Percentiles rank a stretch among this genome's conserved stretches.
Conservation (phyloP, 371 early-diverging fungal genomes). For the Capillidium rhysosporum region DNA sequence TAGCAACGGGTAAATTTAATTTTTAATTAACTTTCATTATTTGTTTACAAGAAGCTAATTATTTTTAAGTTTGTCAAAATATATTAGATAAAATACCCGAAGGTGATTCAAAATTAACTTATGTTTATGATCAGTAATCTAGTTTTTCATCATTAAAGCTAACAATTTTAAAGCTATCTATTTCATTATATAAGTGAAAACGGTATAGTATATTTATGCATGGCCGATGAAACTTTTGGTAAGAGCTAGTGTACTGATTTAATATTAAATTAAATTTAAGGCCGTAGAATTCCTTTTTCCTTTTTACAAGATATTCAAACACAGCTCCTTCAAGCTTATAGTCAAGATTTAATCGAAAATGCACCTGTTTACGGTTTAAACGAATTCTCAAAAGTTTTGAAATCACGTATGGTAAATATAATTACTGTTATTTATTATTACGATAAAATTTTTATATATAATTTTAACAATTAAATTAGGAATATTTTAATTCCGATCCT, state of each 20-base stretch:
- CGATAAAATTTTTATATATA: neutral
- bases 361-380: slow-evolving; percentile 59
- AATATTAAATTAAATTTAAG: slow-evolving; percentile 6
- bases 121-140: slow-evolving; percentile 64
- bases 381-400: slow-evolving; percentile 60
- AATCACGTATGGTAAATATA: slow-evolving; percentile 47
- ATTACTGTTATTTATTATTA: neutral
- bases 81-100: slow-evolving; percentile 80
- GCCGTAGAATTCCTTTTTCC: slow-evolving; percentile 72
- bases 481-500: slow-evolving; percentile 51
- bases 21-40: neutral
- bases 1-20: slow-evolving; percentile 15
- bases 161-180: slow-evolving; percentile 27
- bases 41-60: neutral
- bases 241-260: neutral
- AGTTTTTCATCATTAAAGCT: neutral
- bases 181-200: slow-evolving; percentile 75
- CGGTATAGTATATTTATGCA: slow-evolving; percentile 67
- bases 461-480: slow-evolving; percentile 15
- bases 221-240: slow-evolving; percentile 76
- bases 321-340: slow-evolving; percentile 36
- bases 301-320: slow-evolving; percentile 67
- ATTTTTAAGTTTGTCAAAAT: slow-evolving; percentile 45
- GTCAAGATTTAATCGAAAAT: slow-evolving; percentile 25
- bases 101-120: slow-evolving; percentile 73